Conservation (phyloP, 352 stramenopile genomes). For the Phytophthora melonis region DNA sequence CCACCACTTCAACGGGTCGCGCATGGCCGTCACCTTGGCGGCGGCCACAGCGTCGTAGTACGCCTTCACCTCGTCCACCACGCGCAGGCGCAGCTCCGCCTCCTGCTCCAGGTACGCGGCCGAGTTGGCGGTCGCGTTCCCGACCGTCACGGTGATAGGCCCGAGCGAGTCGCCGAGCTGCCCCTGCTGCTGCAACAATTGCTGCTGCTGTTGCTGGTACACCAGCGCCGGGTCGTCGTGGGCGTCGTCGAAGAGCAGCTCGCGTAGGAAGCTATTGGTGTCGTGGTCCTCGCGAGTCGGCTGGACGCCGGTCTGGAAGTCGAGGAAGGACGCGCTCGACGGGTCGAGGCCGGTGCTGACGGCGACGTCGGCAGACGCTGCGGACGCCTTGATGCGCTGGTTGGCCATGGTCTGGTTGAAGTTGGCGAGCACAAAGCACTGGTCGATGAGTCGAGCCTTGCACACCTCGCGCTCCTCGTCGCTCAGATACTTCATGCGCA, state of each 20-base stretch:
- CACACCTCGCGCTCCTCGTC: slow-evolving; percentile 53
- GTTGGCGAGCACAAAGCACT: slow-evolving; percentile 50
- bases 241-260: slow-evolving; percentile 58
- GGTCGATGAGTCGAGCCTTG: slow-evolving; percentile 50
- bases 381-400: slow-evolving; percentile 38
- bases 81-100: slow-evolving; percentile 37
- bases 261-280: slow-evolving; percentile 55
- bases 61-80: slow-evolving; percentile 47
- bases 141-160: slow-evolving; percentile 9
- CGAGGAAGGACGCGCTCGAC: slow-evolving; percentile 42
- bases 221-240: slow-evolving; percentile 45
- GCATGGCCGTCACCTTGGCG: slow-evolving; percentile 47
- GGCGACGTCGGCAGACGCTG: slow-evolving; percentile 11
- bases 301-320: slow-evolving; percentile 42
- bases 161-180: slow-evolving; percentile 28
- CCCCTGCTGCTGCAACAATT: slow-evolving; percentile 36
- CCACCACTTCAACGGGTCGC: slow-evolving; percentile 60
- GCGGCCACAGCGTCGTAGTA: slow-evolving; percentile 52
- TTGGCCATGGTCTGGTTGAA: slow-evolving; percentile 48
- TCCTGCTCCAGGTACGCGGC: slow-evolving; percentile 46
- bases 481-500: slow-evolving; percentile 59
- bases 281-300: slow-evolving; percentile 55
- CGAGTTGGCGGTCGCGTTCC: slow-evolving; percentile 7
- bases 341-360: slow-evolving; percentile 27
- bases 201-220: slow-evolving; percentile 48